Evolutionary conservation across 1,284 basidiomycete species (phyloP).

Genomic region (Xanthoconium separans): DNA sequence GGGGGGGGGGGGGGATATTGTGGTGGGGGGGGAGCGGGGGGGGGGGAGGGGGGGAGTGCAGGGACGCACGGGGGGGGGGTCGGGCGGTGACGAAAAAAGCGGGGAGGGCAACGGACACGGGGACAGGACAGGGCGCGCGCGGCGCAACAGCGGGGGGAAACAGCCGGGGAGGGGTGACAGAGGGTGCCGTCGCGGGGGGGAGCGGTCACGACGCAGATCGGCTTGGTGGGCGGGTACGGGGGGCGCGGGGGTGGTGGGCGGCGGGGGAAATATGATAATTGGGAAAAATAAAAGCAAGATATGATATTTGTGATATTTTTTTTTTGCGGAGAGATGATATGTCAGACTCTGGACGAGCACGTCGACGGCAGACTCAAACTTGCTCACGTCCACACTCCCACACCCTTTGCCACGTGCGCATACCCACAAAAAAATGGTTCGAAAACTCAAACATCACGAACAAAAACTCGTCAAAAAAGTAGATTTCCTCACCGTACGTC

Average conservation of each 20-base stretch:
- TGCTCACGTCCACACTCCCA: slow-evolving; percentile 24
- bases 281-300: slow-evolving; percentile 28
- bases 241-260: slow-evolving; percentile 9
- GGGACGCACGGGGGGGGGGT: slow-evolving; percentile 5
- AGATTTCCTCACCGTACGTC: slow-evolving; percentile 82
- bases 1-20: no score
- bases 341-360: slow-evolving; percentile 30
- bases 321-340: slow-evolving; percentile 29
- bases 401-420: slow-evolving; percentile 31
- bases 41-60: no score
- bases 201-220: slow-evolving; percentile 24
- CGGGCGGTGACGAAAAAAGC: neutral
- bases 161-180: neutral
- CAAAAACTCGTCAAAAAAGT: slow-evolving; percentile 94
- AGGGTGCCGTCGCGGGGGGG: slow-evolving; percentile 10
- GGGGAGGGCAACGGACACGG: neutral
- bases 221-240: slow-evolving; percentile 2
- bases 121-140: slow-evolving; percentile 7
- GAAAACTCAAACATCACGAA: slow-evolving; percentile 93
- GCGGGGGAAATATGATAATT: slow-evolving; percentile 26
- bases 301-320: slow-evolving; percentile 27
- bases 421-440: slow-evolving; percentile 54
- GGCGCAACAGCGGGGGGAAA: slow-evolving; percentile 5
- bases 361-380: slow-evolving; percentile 33
- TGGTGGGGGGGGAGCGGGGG: no score